These are phyloP conservation scores for Puccinia polysora DNA, from an alignment of 1,284 basidiomycete genomes.

Conservation along the genomic window DNA sequence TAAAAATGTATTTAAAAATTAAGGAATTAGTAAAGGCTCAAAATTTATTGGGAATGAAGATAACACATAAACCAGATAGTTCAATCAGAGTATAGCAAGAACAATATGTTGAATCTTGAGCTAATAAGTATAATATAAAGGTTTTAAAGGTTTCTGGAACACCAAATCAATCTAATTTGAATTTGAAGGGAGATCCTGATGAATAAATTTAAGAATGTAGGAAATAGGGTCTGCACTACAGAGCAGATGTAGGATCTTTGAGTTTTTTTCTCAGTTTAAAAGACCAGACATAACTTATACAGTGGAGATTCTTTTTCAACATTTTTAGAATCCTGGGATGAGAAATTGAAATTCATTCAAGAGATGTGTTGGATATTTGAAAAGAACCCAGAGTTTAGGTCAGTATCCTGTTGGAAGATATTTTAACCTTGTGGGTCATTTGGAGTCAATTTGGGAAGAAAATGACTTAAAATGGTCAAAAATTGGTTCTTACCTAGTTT, in stretches of 20 bases:
- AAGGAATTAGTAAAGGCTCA: conserved; percentile 1
- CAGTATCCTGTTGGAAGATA: not conserved
- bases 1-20: conserved; percentile 15
- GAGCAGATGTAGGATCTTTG: conserved; percentile 16
- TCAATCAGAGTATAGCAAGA: not conserved
- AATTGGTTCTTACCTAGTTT: not conserved
- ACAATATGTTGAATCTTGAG: conserved; percentile 1
- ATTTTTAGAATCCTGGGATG: not conserved
- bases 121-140: conserved; percentile 3
- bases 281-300: conserved; percentile 16
- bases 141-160: not conserved
- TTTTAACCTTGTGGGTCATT: not conserved
- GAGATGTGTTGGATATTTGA: conserved; percentile 11
- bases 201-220: conserved; percentile 10
- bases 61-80: not conserved
- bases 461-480: not conserved
- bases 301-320: conserved; percentile 1
- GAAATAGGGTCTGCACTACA: not conserved
- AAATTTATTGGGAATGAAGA: conserved; percentile 15
- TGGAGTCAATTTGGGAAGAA: conserved; percentile 19
- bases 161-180: conserved; percentile 18
- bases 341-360: conserved; percentile 2
- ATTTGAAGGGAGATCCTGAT: not conserved
- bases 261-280: conserved; percentile 14
- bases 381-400: conserved; percentile 3